Evolutionary conservation across 1,139 yeast genomes (phyloP), one percentile per base, ranked within the genome.

Genomic region (Yamadazyma spencermartinsiae): DNA sequence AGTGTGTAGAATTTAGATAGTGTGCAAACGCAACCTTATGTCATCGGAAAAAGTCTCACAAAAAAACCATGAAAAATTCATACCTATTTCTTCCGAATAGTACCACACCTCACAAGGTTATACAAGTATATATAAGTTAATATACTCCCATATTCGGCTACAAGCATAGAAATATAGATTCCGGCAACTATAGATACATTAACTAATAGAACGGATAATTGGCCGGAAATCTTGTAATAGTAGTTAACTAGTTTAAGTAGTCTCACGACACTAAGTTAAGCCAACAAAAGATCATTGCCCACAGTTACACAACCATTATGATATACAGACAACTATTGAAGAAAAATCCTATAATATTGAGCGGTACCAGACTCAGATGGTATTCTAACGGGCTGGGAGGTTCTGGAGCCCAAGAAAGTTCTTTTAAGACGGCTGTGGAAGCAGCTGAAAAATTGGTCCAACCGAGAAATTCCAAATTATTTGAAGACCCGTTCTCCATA

Each of bases 371-470:
- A 23, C 5, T 23, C 7, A 23, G 26, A 11, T 11, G 26, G 26
- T 7, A 10, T 20, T 23, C 20, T 12, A 16, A 20, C 20, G 11
- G 12, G 10, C n/a, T 11, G 10, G 26, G 26, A 4, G n/a, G 12
- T 24, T n/a, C 5, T 28, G 12, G 6, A 8, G 27, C 8, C 11
- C 13, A 24, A 10, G 11, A 8, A n/a, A 16, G 20, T 14, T 28
- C 31, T 7, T 28, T 28, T 16, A 28, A 28, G n/a, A 52, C 88
- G 1, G 95, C 95, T 2, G 72, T 89, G 35, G 81, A 80, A 45
- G 71, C 90, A 2, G 96, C 94, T 1, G 86, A 87, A 46, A 82
- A 79, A 55, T 65, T 89, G 50, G 96, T 89, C 11, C 85, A 86
- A 46, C 96, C 96, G 0, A 64, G 68, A 29, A 57, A 70, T 17